Percentiles rank a stretch among this genome's conserved stretches.
Conservation (phyloP, 257 asterid species). For the Scutellaria galericulata region DNA sequence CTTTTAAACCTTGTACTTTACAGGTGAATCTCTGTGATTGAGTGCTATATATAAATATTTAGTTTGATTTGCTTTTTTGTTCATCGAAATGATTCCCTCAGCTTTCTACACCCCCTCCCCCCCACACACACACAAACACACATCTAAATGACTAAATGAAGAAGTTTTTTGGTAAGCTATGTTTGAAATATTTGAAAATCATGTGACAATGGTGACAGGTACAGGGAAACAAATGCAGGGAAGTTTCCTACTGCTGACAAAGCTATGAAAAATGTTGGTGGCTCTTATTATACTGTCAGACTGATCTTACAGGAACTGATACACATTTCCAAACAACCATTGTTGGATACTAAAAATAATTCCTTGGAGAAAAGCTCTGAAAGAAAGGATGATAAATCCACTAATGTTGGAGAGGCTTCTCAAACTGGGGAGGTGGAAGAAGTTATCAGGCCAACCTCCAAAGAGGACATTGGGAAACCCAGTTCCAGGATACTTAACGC, state of each 20-base stretch:
- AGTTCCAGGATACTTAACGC: constrained; percentile 28
- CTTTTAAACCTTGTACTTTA: not conserved
- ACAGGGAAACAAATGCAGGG: constrained; percentile 73
- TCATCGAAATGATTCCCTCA: not conserved
- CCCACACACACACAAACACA: too few relatives aligned
- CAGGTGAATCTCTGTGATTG: not conserved
- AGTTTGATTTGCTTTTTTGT: not conserved
- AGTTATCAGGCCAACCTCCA: constrained; percentile 23
- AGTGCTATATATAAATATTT: not conserved
- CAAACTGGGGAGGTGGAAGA: constrained; percentile 29
- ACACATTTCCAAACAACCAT: constrained; percentile 43
- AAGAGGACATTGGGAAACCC: constrained; percentile 16
- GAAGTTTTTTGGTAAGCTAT: constrained; percentile 2
- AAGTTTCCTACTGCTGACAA: constrained; percentile 62
- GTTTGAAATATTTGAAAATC: constrained; percentile 19
- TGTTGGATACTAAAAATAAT: constrained; percentile 24
- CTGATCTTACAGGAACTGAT: constrained; percentile 64
- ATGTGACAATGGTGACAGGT: constrained; percentile 52
- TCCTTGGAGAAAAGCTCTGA: constrained; percentile 30
- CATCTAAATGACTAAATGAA: not conserved
- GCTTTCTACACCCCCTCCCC: not conserved
- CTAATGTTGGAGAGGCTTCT: constrained; percentile 33
- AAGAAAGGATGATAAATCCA: constrained; percentile 35
- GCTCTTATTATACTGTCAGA: constrained; percentile 58
- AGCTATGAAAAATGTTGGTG: constrained; percentile 62